phyloP scores from a whole-genome alignment of 1,284 basidiomycete species.

The Puccinia horiana region DNA sequence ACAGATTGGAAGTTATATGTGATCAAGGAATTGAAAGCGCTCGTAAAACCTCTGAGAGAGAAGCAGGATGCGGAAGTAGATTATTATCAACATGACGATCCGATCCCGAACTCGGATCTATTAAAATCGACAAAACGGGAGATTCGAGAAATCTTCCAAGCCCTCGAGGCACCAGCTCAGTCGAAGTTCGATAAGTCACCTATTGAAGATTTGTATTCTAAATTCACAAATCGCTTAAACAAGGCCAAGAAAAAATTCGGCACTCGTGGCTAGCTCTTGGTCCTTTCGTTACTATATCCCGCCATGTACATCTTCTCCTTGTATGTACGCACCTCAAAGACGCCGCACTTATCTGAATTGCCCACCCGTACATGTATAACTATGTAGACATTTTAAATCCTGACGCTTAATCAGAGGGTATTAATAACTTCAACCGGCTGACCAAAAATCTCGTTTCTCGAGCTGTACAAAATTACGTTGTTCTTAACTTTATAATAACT shows the following conservation, averaged over 20 bases:
- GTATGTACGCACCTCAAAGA: background rate
- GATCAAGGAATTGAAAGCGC: background rate
- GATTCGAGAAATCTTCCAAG: background rate
- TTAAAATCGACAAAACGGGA: background rate
- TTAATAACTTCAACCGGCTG: background rate
- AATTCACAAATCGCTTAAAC: background rate
- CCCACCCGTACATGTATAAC: too few relatives aligned
- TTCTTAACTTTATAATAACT: too few relatives aligned
- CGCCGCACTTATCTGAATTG: background rate
- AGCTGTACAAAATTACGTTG: too few relatives aligned
- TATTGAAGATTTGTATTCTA: background rate
- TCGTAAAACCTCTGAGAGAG: background rate
- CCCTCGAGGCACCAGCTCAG: background rate
- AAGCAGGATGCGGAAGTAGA: background rate
- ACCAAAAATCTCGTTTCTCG: background rate
- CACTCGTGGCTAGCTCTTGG: background rate
- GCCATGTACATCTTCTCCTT: background rate
- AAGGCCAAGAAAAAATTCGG: conserved; percentile 1
- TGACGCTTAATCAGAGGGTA: too few relatives aligned
- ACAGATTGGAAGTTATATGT: conserved; percentile 33
- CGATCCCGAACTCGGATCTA: background rate
- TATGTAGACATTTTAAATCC: background rate
- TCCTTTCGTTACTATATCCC: background rate
- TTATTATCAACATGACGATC: background rate
- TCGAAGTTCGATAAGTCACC: background rate